Conservation (phyloP, 257 asterid genomes). For the Penstemon davidsonii region DNA sequence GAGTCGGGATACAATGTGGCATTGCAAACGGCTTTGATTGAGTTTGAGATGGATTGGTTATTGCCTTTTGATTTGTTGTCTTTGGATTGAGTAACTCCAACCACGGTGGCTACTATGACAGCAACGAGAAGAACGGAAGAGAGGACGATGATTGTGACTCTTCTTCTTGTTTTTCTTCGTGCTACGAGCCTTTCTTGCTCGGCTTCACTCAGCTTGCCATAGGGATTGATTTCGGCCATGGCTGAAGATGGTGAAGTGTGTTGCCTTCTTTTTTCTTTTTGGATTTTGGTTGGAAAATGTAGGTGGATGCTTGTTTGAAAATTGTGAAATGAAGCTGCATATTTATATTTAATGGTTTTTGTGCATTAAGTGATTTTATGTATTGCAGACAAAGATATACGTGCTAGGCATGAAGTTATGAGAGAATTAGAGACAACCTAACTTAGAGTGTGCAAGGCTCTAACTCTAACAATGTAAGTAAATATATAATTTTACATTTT, state of each 20-base stretch:
- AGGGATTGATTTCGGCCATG: conserved; percentile 35
- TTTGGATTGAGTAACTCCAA: conserved; percentile 33
- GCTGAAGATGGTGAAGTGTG: background rate
- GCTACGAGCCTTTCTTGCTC: conserved; percentile 43
- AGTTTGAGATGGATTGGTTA: background rate
- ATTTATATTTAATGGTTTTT: conserved; percentile 1
- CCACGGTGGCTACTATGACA: conserved; percentile 36
- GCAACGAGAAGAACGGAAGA: conserved; percentile 43
- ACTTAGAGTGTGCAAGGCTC: no score
- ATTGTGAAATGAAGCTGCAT: background rate
- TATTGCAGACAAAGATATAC: background rate
- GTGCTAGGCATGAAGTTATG: conserved; percentile 12
- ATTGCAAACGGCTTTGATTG: no score
- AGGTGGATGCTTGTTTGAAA: background rate
- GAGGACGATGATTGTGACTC: conserved; percentile 37
- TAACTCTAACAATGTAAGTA: no score
- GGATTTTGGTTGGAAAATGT: background rate
- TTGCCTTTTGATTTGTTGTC: background rate
- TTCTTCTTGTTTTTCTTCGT: conserved; percentile 37
- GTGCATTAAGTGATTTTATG: background rate
- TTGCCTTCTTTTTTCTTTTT: background rate
- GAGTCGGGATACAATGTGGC: no score
- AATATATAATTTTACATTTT: no score
- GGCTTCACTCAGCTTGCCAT: conserved; percentile 44
- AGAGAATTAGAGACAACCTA: background rate